These are phyloP conservation scores for Clausena lansium DNA, from an alignment of 345 rosid genomes.

Conservation along the genomic window DNA sequence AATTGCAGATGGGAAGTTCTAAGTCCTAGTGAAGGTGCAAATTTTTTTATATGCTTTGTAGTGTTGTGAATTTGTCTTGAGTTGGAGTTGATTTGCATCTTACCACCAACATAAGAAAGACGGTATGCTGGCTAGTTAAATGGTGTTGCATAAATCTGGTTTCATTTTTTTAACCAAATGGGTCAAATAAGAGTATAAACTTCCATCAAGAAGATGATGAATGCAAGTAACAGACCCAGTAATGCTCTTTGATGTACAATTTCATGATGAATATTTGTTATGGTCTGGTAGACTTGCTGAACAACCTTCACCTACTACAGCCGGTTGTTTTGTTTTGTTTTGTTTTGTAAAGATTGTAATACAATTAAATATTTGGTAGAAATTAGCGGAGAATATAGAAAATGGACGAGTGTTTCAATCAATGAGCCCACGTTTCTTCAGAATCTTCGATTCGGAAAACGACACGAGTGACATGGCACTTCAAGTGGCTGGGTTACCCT, in stretches of 20 bases:
- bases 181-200: neutral
- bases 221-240: neutral
- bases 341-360: too few species aligned
- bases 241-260: too few species aligned
- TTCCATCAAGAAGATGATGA: neutral
- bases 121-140: neutral
- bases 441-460: too few species aligned
- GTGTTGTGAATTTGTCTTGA: neutral
- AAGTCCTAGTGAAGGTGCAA: neutral
- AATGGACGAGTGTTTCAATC: too few species aligned
- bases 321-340: too few species aligned
- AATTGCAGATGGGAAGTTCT: neutral
- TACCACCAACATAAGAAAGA: neutral
- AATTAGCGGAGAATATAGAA: too few species aligned
- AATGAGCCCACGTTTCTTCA: accelerated
- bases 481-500: too few species aligned
- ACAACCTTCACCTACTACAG: too few species aligned
- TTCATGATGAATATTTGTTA: too few species aligned
- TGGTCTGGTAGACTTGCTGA: too few species aligned
- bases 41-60: neutral
- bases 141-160: neutral
- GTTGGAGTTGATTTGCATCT: neutral
- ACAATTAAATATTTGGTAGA: too few species aligned
- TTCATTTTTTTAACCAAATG: neutral
- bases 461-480: too few species aligned